Evolutionary conservation across 306 rosid species (phyloP).

Genomic region (Notholithocarpus densiflorus): DNA sequence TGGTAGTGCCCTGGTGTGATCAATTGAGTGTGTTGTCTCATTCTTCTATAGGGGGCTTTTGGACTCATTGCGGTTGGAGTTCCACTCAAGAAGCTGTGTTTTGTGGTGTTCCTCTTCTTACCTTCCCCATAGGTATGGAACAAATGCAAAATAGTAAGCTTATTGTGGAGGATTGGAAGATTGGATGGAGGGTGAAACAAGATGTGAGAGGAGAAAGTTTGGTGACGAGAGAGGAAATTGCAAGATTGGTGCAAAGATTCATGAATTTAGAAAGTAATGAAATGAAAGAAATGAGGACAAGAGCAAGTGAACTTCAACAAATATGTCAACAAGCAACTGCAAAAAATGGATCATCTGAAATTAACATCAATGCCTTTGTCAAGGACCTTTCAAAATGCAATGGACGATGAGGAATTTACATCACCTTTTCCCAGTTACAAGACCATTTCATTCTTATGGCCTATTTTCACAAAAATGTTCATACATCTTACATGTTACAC

Average conservation of each 20-base stretch:
- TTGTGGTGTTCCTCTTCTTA: constrained; percentile 50
- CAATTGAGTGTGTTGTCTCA: constrained; percentile 56
- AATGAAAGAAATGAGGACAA: constrained; percentile 38
- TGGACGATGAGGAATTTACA: too few relatives aligned
- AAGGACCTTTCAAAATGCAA: constrained; percentile 5
- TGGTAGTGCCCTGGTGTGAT: constrained; percentile 55
- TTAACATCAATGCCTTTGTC: constrained; percentile 29
- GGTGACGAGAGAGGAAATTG: constrained; percentile 37
- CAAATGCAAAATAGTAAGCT: constrained; percentile 35
- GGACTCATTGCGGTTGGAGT: constrained; percentile 69
- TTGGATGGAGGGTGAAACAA: constrained; percentile 50
- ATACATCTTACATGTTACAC: too few relatives aligned
- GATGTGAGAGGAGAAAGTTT: constrained; percentile 21
- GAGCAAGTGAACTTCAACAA: constrained; percentile 29
- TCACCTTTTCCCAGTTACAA: too few relatives aligned
- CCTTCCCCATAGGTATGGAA: constrained; percentile 47
- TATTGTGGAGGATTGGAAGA: constrained; percentile 54
- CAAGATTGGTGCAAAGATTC: constrained; percentile 30
- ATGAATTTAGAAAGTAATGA: constrained; percentile 35
- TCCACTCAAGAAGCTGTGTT: constrained; percentile 46
- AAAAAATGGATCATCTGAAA: constrained; percentile 40
- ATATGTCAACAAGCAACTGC: constrained; percentile 28
- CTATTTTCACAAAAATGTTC: too few relatives aligned
- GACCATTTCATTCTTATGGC: too few relatives aligned
- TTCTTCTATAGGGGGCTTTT: constrained; percentile 46